A percentile compares a stretch with the other conserved stretches of the same genome.
Conservation (phyloP, 495 filamentous ascomycete genomes). For the Hypoxylon lienhwacheense region DNA sequence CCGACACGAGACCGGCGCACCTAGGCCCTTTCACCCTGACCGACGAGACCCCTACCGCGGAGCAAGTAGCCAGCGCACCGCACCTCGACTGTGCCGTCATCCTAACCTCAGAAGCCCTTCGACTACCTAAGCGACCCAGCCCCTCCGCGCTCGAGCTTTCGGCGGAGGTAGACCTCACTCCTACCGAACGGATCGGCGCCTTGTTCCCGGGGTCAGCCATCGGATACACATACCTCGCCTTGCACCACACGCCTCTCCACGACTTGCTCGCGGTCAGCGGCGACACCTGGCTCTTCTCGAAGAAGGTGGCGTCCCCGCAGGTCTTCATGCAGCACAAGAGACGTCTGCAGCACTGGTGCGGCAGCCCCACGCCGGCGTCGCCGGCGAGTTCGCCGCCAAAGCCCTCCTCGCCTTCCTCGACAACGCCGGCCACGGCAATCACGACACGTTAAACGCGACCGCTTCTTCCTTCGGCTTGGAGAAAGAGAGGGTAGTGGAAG, state of each 20-base stretch:
- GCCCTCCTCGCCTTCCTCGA: slow-evolving; percentile 34
- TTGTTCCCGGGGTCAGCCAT: slow-evolving; percentile 46
- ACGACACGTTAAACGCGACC: slow-evolving; percentile 25
- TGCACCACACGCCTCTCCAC: slow-evolving; percentile 52
- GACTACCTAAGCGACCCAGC: slow-evolving; percentile 41
- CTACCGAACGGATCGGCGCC: slow-evolving; percentile 40
- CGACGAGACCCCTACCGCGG: slow-evolving; percentile 38
- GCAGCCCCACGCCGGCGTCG: slow-evolving; percentile 20
- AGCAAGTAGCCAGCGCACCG: slow-evolving; percentile 32
- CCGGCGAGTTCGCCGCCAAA: slow-evolving; percentile 35
- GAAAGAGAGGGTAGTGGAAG: no score
- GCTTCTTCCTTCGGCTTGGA: slow-evolving; percentile 36
- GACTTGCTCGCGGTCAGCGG: slow-evolving; percentile 52
- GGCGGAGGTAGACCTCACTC: slow-evolving; percentile 29
- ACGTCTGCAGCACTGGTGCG: slow-evolving; percentile 44
- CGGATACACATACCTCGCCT: slow-evolving; percentile 51
- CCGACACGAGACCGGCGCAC: slow-evolving; percentile 33
- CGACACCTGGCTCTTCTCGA: slow-evolving; percentile 52
- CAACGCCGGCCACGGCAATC: slow-evolving; percentile 11
- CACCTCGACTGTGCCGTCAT: slow-evolving; percentile 44
- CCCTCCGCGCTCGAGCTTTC: slow-evolving; percentile 40
- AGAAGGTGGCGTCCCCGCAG: slow-evolving; percentile 44
- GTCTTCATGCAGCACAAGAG: slow-evolving; percentile 44
- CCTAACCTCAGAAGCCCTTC: slow-evolving; percentile 41
- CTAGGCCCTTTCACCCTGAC: slow-evolving; percentile 32